Conservation (phyloP, 202 grass and related monocot genomes). For the Zizania palustris region DNA sequence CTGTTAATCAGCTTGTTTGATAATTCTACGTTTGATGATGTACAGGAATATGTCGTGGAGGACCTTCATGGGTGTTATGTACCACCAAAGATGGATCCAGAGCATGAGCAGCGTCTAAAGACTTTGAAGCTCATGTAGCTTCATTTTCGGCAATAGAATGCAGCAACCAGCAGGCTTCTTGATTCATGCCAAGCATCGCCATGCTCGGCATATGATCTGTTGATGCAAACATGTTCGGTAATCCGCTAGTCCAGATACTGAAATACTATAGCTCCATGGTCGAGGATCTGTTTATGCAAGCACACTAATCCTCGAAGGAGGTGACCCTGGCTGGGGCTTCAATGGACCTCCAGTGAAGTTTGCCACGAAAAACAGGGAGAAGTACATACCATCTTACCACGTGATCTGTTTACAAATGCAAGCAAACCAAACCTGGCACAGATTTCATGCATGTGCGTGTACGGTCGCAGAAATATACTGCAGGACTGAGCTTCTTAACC, state of each 20-base stretch:
- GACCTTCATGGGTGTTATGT: conserved; percentile 60
- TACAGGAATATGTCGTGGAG: conserved; percentile 67
- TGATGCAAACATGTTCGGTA: conserved; percentile 3
- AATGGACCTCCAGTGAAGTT: not conserved
- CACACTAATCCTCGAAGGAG: not conserved
- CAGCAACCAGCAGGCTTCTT: conserved; percentile 2
- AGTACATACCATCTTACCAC: not conserved
- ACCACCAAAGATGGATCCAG: conserved; percentile 61
- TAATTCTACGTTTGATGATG: not conserved
- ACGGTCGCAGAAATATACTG: not conserved
- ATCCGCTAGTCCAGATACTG: not conserved
- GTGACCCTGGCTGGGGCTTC: not conserved
- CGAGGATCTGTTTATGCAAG: not conserved
- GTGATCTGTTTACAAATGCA: not conserved
- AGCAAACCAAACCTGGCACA: not conserved
- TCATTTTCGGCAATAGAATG: conserved; percentile 7
- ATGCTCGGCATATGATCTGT: conserved; percentile 22
- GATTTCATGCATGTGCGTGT: not conserved
- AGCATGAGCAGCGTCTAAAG: conserved; percentile 66
- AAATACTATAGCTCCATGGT: conserved; percentile 9
- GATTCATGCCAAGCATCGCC: not conserved
- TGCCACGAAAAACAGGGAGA: not conserved
- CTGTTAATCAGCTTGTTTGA: not conserved
- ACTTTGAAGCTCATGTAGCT: conserved; percentile 63
- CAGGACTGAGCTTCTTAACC: not conserved